A percentile compares a stretch with the other conserved stretches of the same genome.
Conservation (phyloP, 176 grass and related monocot species). For the Chrysopogon serrulatus region DNA sequence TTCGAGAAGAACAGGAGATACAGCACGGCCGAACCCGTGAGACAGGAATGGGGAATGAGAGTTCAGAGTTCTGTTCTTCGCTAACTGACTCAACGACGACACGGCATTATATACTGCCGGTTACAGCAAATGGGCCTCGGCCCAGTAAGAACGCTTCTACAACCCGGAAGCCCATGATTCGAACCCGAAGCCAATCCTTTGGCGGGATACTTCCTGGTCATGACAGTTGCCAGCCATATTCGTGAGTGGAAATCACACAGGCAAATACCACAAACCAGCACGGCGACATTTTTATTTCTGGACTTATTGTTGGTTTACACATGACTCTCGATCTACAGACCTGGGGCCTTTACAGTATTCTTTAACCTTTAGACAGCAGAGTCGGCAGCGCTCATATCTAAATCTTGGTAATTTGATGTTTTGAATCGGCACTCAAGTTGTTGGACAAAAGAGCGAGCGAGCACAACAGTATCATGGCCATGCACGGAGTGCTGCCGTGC, state of each 20-base stretch:
- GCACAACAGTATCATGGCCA: background rate
- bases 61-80: too few relatives aligned
- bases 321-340: background rate
- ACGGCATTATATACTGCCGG: too few relatives aligned
- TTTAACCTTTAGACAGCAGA: background rate
- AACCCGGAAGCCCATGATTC: too few relatives aligned
- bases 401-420: background rate
- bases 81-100: too few relatives aligned
- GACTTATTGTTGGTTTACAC: slow-evolving; percentile 3
- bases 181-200: too few relatives aligned
- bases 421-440: background rate
- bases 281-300: background rate
- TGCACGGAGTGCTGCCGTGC: background rate
- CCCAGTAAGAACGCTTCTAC: too few relatives aligned
- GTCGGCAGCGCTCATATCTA: background rate
- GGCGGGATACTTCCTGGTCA: too few relatives aligned
- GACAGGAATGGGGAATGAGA: too few relatives aligned
- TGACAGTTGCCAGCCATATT: too few relatives aligned
- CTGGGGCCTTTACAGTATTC: background rate
- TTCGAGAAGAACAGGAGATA: too few relatives aligned
- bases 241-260: background rate
- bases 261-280: background rate
- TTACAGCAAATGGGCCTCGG: too few relatives aligned
- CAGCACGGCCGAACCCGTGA: too few relatives aligned
- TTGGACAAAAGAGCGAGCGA: background rate